These are phyloP conservation scores for Eimeria necatrix DNA, from an alignment of 169 alveolate species.

Conservation along the genomic window DNA sequence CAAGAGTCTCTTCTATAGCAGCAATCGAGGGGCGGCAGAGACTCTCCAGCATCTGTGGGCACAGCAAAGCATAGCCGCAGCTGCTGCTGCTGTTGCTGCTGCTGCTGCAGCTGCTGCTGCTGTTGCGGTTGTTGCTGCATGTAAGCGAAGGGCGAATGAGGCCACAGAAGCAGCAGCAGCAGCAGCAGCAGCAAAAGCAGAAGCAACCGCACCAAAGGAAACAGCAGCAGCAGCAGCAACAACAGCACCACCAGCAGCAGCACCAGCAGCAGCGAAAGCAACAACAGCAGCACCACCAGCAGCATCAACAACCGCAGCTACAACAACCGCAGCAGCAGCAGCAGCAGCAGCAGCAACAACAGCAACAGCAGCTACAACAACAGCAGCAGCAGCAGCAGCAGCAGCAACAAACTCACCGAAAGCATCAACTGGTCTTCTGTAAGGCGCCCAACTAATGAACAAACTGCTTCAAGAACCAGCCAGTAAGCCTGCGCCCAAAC, in stretches of 20 bases:
- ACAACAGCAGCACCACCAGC: background rate
- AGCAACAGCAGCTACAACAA: background rate
- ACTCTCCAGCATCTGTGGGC: background rate
- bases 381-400: background rate
- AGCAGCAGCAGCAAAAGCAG: background rate
- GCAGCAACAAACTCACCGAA: background rate
- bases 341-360: background rate
- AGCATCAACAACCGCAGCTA: background rate
- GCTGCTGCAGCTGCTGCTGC: too few relatives aligned
- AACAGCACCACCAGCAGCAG: background rate
- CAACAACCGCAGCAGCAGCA: background rate
- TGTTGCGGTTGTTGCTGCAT: too few relatives aligned
- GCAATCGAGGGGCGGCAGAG: background rate
- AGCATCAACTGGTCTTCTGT: background rate
- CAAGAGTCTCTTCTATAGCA: background rate
- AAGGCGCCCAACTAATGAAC: background rate
- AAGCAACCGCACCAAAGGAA: background rate
- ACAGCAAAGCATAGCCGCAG: background rate
- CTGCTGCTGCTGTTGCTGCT: too few relatives aligned
- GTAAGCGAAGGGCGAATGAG: too few relatives aligned
- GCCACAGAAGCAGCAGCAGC: background rate
- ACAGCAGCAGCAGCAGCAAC: background rate
- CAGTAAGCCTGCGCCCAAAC: background rate
- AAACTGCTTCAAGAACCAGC: slow-evolving; percentile 7
- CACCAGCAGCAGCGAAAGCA: background rate